phyloP scores from a whole-genome alignment of 2,329 filamentous ascomycete species.

The Trichophyton schoenleinii region DNA sequence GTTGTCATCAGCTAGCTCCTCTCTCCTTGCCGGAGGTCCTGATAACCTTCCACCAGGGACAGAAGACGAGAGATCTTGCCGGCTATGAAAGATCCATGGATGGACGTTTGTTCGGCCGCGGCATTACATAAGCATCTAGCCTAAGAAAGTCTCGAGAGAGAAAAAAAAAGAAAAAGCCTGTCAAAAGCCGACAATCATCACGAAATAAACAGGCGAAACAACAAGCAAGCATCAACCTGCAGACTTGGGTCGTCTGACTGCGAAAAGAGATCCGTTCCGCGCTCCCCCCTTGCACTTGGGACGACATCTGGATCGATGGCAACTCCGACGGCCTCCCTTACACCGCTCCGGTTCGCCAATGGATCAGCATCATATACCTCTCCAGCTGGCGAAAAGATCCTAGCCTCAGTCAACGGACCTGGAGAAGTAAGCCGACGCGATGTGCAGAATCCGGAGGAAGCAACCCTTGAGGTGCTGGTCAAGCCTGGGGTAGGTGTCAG shows the following conservation, averaged over 20 bases:
- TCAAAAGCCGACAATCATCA: background rate
- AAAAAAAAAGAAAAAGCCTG: background rate
- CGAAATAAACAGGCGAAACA: background rate
- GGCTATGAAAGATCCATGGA: no score
- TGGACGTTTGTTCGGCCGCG: background rate
- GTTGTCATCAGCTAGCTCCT: no score
- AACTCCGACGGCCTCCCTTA: conserved; percentile 24
- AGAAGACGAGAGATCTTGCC: no score
- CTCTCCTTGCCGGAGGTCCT: no score
- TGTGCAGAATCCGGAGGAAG: conserved; percentile 74
- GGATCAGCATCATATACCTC: conserved; percentile 33
- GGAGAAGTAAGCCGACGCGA: conserved; percentile 79
- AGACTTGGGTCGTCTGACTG: background rate
- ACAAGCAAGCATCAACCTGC: background rate
- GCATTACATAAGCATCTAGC: background rate
- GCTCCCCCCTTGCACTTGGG: background rate
- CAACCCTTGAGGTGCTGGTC: conserved; percentile 77
- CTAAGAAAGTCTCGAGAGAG: background rate
- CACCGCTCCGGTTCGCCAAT: conserved; percentile 26
- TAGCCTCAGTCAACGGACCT: conserved; percentile 82
- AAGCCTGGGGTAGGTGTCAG: conserved; percentile 74
- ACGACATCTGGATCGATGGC: conserved; percentile 19
- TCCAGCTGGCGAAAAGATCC: conserved; percentile 57
- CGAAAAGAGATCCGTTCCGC: background rate
- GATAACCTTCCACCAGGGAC: no score